Conservation (phyloP, 208 protist genomes). For the Lotmaria passim region DNA sequence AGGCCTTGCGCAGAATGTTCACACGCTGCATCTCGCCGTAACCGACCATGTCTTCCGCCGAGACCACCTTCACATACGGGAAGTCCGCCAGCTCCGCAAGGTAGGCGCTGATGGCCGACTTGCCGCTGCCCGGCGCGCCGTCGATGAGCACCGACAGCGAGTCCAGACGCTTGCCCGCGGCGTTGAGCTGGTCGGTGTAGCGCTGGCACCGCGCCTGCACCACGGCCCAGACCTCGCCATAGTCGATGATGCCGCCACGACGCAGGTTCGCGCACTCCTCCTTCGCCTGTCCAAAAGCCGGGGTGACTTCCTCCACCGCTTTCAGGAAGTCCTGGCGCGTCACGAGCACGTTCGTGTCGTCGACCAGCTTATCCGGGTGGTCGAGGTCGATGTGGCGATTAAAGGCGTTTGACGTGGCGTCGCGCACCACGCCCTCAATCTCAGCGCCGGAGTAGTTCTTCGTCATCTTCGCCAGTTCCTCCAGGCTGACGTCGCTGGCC, state of each 20-base stretch:
- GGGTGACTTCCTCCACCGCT: slow-evolving; percentile 92
- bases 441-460: slow-evolving; percentile 99
- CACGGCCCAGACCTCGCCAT: slow-evolving; percentile 84
- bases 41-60: slow-evolving; percentile 93
- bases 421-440: slow-evolving; percentile 91
- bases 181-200: slow-evolving; percentile 87
- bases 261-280: slow-evolving; percentile 91
- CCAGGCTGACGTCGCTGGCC: slow-evolving; percentile 92
- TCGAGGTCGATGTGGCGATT: slow-evolving; percentile 91
- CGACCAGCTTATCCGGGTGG: slow-evolving; percentile 63
- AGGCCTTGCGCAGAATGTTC: slow-evolving; percentile 96
- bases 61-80: slow-evolving; percentile 98
- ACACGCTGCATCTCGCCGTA: slow-evolving; percentile 90
- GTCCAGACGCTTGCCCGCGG: slow-evolving; percentile 87
- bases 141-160: slow-evolving; percentile 94
- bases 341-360: slow-evolving; percentile 68
- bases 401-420: slow-evolving; percentile 90
- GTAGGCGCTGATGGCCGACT: slow-evolving; percentile 96
- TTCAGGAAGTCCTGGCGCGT: slow-evolving; percentile 73
- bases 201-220: slow-evolving; percentile 54
- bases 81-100: slow-evolving; percentile 92
- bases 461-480: slow-evolving; percentile 92
- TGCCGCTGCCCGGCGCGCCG: slow-evolving; percentile 92
- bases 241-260: slow-evolving; percentile 94
- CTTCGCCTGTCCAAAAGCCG: slow-evolving; percentile 96